Percentiles rank a stretch among this genome's conserved stretches.
These are phyloP conservation scores for Selaginella moellendorffii DNA, from an alignment of 75 land plant species.

Conservation along the genomic window DNA sequence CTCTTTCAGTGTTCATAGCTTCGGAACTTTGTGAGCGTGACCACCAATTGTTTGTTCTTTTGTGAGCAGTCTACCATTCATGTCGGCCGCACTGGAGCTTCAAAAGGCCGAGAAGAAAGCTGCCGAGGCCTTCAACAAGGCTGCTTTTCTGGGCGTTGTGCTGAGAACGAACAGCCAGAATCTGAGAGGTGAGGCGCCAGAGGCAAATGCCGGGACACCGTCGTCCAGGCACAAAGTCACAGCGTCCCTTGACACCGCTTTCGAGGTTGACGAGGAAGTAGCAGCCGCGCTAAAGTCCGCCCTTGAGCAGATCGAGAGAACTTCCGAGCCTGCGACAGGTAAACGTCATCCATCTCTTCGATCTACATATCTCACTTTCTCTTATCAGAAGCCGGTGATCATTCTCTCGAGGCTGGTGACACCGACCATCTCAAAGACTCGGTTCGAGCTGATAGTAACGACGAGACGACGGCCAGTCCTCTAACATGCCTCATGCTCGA, in stretches of 20 bases:
- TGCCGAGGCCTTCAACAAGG: constrained; percentile 55
- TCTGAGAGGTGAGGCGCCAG: background rate
- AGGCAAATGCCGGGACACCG: background rate
- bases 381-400: no score
- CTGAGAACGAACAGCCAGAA: constrained; percentile 38
- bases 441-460: background rate
- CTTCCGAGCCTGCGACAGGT: no score
- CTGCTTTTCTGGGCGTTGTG: constrained; percentile 46
- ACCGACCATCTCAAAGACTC: no score
- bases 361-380: no score
- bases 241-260: constrained; percentile 74
- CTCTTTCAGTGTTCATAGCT: no score
- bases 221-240: constrained; percentile 33
- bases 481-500: constrained; percentile 33
- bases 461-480: background rate
- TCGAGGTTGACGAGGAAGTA: constrained; percentile 84
- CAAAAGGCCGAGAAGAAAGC: constrained; percentile 47
- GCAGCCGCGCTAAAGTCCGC: constrained; percentile 67
- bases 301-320: constrained; percentile 26
- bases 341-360: no score
- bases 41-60: background rate
- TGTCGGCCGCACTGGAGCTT: constrained; percentile 40
- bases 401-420: no score
- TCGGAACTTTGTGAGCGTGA: background rate
- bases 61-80: constrained; percentile 44